Conservation (phyloP, 805 yeast genomes). For the Candida germanica region DNA sequence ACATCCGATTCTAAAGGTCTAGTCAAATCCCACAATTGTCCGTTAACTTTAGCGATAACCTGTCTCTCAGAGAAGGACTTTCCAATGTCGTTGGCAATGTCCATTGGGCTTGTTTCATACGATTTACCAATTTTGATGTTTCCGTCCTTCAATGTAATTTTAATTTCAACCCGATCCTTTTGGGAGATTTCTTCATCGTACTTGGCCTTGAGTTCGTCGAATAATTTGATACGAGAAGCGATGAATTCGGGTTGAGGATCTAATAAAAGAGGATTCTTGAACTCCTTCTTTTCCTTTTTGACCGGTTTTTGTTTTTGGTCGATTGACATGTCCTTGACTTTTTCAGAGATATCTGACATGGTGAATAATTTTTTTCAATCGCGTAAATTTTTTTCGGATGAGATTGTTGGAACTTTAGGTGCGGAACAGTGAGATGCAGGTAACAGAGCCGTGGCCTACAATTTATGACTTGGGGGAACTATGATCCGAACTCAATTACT, state of each 20-base stretch:
- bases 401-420: neutral
- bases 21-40: conserved; percentile 89
- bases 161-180: conserved; percentile 57
- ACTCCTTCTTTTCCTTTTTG: conserved; percentile 36
- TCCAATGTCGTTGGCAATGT: conserved; percentile 79
- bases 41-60: conserved; percentile 88
- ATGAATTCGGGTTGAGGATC: conserved; percentile 85
- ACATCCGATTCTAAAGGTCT: conserved; percentile 83
- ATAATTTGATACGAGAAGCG: conserved; percentile 72
- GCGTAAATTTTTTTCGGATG: conserved; percentile 2
- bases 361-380: neutral
- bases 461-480: too few relatives aligned
- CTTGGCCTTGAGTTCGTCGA: conserved; percentile 75
- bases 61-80: conserved; percentile 86
- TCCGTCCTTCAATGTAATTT: conserved; percentile 86
- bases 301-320: conserved; percentile 18
- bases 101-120: conserved; percentile 88
- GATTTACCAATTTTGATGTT: conserved; percentile 70
- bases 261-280: conserved; percentile 37
- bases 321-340: conserved; percentile 46
- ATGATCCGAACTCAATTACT: too few relatives aligned
- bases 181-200: conserved; percentile 70
- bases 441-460: neutral
- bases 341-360: conserved; percentile 16
- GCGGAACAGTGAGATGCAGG: neutral